Percentiles rank a stretch among this genome's conserved stretches.
Conservation (phyloP, 805 yeast genomes). For the Sungouiozyma ichnusensis region DNA sequence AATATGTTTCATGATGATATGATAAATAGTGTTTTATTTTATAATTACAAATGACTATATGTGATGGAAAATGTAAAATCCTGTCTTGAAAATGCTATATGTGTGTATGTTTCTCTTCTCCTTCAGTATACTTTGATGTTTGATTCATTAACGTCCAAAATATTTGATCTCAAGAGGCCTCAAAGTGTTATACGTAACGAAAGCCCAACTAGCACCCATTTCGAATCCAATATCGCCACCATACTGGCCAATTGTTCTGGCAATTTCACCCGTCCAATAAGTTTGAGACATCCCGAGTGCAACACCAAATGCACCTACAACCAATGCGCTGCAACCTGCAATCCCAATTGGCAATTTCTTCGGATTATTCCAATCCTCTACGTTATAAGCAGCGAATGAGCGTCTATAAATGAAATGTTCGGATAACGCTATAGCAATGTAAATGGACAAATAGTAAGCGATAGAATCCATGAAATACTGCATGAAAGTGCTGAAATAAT, state of each 20-base stretch:
- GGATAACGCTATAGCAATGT: slow-evolving; percentile 60
- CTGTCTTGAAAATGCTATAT: neutral
- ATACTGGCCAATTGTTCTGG: slow-evolving; percentile 43
- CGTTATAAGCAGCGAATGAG: slow-evolving; percentile 44
- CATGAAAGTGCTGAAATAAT: slow-evolving; percentile 63
- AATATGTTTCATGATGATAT: no score
- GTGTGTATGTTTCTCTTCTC: neutral
- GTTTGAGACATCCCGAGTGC: slow-evolving; percentile 80
- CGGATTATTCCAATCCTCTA: slow-evolving; percentile 49
- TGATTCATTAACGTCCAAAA: slow-evolving; percentile 31
- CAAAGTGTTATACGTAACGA: slow-evolving; percentile 44
- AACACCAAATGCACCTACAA: slow-evolving; percentile 78
- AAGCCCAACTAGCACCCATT: slow-evolving; percentile 57
- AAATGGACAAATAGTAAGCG: slow-evolving; percentile 84
- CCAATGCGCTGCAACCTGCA: slow-evolving; percentile 71
- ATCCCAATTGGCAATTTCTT: slow-evolving; percentile 58
- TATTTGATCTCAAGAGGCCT: slow-evolving; percentile 63
- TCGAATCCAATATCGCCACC: slow-evolving; percentile 90
- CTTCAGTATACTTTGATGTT: neutral
- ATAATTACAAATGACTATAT: no score
- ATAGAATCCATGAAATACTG: slow-evolving; percentile 82
- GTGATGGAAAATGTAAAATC: no score
- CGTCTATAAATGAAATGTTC: slow-evolving; percentile 76
- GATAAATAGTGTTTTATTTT: no score
- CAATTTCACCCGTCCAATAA: slow-evolving; percentile 73